phyloP scores from a whole-genome alignment of 305 asterid genomes.

The Stenogyne calaminthoides region DNA sequence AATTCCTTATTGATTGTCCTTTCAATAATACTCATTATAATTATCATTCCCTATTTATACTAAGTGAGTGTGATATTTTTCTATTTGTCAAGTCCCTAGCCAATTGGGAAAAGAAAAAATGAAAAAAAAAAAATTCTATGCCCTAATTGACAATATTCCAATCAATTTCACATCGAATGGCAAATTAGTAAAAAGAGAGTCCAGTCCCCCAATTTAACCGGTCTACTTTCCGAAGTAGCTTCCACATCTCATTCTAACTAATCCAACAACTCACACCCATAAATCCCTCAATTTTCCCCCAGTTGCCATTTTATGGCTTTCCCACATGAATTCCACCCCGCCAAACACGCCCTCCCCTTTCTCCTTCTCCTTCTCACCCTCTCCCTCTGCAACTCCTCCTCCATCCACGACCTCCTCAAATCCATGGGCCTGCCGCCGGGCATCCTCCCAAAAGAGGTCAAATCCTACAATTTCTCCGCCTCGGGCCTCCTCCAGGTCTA shows the following conservation, averaged over 20 bases:
- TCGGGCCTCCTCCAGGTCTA: slow-evolving; percentile 67
- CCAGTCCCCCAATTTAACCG: not conserved
- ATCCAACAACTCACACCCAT: slow-evolving; percentile 8
- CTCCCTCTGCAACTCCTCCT: slow-evolving; percentile 32
- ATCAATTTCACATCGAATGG: not conserved
- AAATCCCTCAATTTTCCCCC: not conserved
- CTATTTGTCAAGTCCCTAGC: too few relatives aligned
- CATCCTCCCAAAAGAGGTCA: slow-evolving; percentile 70
- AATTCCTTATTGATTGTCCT: too few relatives aligned
- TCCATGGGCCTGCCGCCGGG: slow-evolving; percentile 83
- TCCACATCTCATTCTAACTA: not conserved
- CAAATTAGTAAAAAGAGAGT: not conserved
- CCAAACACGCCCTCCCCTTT: not conserved
- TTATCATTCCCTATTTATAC: too few relatives aligned
- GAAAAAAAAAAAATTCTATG: too few relatives aligned
- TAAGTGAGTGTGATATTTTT: too few relatives aligned
- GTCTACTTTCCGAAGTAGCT: not conserved
- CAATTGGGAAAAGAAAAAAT: too few relatives aligned
- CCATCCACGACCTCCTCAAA: slow-evolving; percentile 73
- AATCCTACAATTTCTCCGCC: slow-evolving; percentile 56
- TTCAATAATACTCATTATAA: too few relatives aligned
- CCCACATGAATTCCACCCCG: not conserved
- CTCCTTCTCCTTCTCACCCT: slow-evolving; percentile 17
- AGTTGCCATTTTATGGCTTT: slow-evolving; percentile 7
- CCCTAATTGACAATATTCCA: too few relatives aligned